Percentiles rank a stretch among this genome's conserved stretches.
phyloP scores from a whole-genome alignment of 768 basidiomycete genomes.

The Suillus discolor region DNA sequence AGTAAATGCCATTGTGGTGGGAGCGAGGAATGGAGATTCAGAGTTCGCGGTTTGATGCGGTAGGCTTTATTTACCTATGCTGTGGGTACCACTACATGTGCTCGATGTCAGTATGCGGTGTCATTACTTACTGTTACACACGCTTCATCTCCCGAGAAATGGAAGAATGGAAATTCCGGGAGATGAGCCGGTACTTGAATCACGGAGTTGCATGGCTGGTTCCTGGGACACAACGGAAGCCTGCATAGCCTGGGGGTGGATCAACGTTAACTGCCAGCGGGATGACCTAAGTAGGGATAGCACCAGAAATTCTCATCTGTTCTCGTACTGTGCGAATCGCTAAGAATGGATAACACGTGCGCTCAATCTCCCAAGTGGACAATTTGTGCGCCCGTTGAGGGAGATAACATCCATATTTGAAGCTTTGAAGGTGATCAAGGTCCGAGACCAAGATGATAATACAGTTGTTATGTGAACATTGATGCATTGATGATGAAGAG shows the following conservation, averaged over 20 bases:
- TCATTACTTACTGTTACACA: not conserved
- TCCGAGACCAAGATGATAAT: no score
- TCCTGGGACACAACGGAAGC: not conserved
- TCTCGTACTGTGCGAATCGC: no score
- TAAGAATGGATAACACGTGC: no score
- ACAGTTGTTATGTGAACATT: no score
- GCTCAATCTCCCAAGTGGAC: no score
- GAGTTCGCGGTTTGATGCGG: not conserved
- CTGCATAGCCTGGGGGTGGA: not conserved
- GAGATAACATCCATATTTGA: no score
- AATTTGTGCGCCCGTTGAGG: no score
- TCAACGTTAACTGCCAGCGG: not conserved
- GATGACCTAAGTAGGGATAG: not conserved
- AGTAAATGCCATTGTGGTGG: constrained; percentile 22
- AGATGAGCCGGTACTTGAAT: not conserved
- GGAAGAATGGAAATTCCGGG: not conserved
- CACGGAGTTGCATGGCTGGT: not conserved
- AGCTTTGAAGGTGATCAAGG: no score
- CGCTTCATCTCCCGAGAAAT: not conserved
- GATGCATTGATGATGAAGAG: no score
- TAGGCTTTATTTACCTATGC: not conserved
- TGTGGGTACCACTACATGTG: constrained; percentile 1
- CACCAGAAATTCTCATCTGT: not conserved
- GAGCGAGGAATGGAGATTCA: not conserved
- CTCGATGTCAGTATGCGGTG: not conserved